Percentiles rank a stretch among this genome's conserved stretches.
These are phyloP conservation scores for Acacia acuminata DNA, from an alignment of 306 rosid genomes.

Conservation along the genomic window DNA sequence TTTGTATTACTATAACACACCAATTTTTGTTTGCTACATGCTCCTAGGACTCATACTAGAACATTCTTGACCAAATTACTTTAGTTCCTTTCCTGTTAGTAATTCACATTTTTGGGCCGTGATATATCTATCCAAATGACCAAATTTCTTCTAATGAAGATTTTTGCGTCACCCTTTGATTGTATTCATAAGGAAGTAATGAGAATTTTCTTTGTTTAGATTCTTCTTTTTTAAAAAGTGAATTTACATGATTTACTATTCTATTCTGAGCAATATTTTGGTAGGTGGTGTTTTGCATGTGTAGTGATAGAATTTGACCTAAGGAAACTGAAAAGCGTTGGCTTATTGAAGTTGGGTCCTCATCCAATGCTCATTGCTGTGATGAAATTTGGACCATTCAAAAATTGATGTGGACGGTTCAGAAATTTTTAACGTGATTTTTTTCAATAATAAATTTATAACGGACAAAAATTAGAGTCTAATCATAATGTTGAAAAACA, in stretches of 20 bases:
- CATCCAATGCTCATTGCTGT: too few relatives aligned
- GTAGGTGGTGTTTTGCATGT: too few relatives aligned
- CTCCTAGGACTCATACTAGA: background rate
- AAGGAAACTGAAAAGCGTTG: too few relatives aligned
- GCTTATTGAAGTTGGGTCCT: too few relatives aligned
- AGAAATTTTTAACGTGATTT: too few relatives aligned
- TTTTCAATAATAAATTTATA: background rate
- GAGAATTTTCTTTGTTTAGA: background rate
- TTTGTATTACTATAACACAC: background rate
- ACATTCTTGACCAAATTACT: background rate
- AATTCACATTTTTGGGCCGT: background rate
- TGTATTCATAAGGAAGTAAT: background rate
- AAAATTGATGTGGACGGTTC: too few relatives aligned
- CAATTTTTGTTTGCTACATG: background rate
- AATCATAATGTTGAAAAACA: background rate
- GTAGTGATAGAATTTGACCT: too few relatives aligned
- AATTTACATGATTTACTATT: too few relatives aligned
- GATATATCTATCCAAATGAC: background rate
- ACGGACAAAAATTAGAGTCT: background rate
- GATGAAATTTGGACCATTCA: too few relatives aligned
- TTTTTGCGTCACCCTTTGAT: too few relatives aligned
- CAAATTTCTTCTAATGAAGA: background rate
- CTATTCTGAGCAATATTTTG: too few relatives aligned
- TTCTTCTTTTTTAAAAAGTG: too few relatives aligned
- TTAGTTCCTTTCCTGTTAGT: background rate